A percentile compares a stretch with the other conserved stretches of the same genome.
Evolutionary conservation across 2,329 filamentous ascomycete genomes (phyloP).

Genomic region (Phaeoacremonium minimum): DNA sequence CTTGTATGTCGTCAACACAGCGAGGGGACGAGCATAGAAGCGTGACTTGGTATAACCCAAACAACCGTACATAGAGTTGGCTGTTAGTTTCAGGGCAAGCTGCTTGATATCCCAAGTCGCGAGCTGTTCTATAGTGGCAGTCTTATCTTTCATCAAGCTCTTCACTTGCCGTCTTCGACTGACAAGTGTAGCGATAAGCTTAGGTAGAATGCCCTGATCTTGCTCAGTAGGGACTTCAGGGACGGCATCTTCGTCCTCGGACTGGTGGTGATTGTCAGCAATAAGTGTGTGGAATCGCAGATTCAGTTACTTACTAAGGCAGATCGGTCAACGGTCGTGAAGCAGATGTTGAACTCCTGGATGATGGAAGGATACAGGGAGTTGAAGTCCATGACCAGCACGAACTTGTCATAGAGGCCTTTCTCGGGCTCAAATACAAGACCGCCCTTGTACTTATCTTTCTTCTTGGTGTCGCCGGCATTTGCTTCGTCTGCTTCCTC

Average conservation of each 20-base stretch:
- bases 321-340: constrained; percentile 87
- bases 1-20: constrained; percentile 94
- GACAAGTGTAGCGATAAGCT: constrained; percentile 88
- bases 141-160: constrained; percentile 92
- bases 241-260: constrained; percentile 80
- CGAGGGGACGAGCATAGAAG: constrained; percentile 92
- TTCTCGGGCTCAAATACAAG: constrained; percentile 97
- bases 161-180: constrained; percentile 88
- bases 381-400: constrained; percentile 99
- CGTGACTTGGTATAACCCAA: constrained; percentile 94
- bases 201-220: constrained; percentile 80
- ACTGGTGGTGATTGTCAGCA: constrained; percentile 37
- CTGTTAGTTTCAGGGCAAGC: constrained; percentile 90
- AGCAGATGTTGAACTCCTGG: constrained; percentile 99
- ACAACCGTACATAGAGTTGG: constrained; percentile 99
- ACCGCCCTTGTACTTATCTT: constrained; percentile 98
- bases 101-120: constrained; percentile 98
- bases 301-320: constrained; percentile 52
- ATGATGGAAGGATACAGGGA: constrained; percentile 98
- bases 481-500: constrained; percentile 66
- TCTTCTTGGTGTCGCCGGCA: constrained; percentile 81
- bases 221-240: constrained; percentile 80
- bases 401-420: constrained; percentile 95
- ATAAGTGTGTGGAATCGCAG: not conserved
- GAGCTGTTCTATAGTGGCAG: constrained; percentile 77